These are phyloP conservation scores for Apodospora peruviana DNA, from an alignment of 495 filamentous ascomycete species.

Conservation along the genomic window DNA sequence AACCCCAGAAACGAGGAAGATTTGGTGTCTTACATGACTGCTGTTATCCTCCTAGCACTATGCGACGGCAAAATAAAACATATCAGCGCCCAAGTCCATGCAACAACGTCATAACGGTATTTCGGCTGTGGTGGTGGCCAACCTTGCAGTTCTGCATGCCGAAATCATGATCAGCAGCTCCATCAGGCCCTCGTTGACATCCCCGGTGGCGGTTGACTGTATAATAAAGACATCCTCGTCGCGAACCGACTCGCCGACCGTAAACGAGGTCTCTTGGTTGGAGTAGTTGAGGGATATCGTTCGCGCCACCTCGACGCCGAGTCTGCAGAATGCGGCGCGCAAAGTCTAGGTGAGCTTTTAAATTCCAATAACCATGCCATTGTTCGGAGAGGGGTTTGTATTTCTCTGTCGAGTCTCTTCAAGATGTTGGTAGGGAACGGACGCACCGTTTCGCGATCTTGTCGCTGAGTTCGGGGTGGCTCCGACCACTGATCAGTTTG, in stretches of 20 bases:
- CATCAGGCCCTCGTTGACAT: constrained; percentile 98
- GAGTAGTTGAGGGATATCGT: constrained; percentile 94
- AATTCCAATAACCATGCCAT: too few species aligned
- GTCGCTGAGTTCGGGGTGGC: constrained; percentile 85
- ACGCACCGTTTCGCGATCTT: constrained; percentile 84
- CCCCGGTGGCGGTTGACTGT: constrained; percentile 90
- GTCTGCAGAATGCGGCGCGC: constrained; percentile 41
- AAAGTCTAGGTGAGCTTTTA: not conserved
- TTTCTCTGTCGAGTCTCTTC: too few species aligned
- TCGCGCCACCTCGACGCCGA: constrained; percentile 94
- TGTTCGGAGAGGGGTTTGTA: too few species aligned
- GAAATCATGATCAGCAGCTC: constrained; percentile 99
- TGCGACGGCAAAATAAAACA: not conserved
- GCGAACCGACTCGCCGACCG: constrained; percentile 92
- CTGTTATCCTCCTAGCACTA: constrained; percentile 31
- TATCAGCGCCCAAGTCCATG: constrained; percentile 10
- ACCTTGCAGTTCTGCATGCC: constrained; percentile 84
- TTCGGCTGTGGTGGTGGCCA: not conserved
- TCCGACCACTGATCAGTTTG: constrained; percentile 92
- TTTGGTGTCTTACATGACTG: constrained; percentile 29
- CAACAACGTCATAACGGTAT: not conserved
- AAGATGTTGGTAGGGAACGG: not conserved
- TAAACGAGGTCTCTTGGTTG: constrained; percentile 95
- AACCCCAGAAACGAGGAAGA: not conserved
- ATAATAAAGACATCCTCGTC: constrained; percentile 99